Conservation (phyloP, 228 moss, liverwort and hornwort species). For the Sphagnum fallax region DNA sequence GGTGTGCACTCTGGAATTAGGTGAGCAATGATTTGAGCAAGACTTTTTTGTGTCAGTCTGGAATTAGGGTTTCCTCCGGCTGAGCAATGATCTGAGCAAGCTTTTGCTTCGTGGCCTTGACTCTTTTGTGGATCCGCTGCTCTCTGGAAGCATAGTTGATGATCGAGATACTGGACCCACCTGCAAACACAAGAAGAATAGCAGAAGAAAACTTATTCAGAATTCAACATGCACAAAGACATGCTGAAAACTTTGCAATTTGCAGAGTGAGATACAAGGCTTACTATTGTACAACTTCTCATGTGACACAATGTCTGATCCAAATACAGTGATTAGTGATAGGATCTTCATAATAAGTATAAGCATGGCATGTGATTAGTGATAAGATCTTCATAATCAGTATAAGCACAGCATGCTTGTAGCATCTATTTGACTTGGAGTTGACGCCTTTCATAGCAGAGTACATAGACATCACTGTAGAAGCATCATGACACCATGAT, state of each 20-base stretch:
- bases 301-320: too few relatives aligned
- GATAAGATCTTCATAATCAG: too few relatives aligned
- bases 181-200: constrained; percentile 5
- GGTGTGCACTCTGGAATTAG: too few relatives aligned
- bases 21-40: too few relatives aligned
- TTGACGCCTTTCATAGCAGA: constrained; percentile 12
- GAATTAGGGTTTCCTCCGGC: constrained; percentile 56
- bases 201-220: background rate
- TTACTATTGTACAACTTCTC: background rate
- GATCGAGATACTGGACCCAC: constrained; percentile 34
- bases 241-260: constrained; percentile 1
- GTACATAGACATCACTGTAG: background rate
- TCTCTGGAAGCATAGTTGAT: constrained; percentile 40
- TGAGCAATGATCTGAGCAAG: constrained; percentile 88
- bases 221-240: background rate
- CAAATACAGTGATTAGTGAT: too few relatives aligned
- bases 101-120: constrained; percentile 74
- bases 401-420: too few relatives aligned
- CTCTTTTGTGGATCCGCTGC: constrained; percentile 48
- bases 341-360: too few relatives aligned
- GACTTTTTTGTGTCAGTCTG: too few relatives aligned
- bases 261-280: background rate
- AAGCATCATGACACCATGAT: background rate
- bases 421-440: too few relatives aligned
- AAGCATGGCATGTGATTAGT: too few relatives aligned